phyloP scores from a whole-genome alignment of 768 basidiomycete genomes.

The Psilocybe cyanescens region DNA sequence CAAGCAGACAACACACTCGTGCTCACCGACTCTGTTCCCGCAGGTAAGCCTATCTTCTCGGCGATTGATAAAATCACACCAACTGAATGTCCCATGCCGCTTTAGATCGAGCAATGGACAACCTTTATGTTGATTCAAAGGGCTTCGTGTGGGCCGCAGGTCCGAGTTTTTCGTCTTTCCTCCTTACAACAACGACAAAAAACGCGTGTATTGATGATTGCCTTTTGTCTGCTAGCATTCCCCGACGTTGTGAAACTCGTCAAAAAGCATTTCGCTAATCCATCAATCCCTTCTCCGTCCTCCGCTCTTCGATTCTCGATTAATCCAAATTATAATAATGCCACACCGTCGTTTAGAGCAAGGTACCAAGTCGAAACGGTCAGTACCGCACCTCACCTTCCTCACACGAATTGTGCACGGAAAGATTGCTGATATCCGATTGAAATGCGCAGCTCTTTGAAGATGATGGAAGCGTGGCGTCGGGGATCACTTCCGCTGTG shows the following conservation, averaged over 20 bases:
- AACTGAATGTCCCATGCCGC: slow-evolving; percentile 1
- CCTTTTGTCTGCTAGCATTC: slow-evolving; percentile 40
- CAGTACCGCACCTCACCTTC: neutral
- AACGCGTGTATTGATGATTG: neutral
- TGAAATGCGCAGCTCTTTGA: slow-evolving; percentile 41
- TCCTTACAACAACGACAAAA: neutral
- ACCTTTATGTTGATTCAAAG: slow-evolving; percentile 59
- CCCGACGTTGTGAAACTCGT: slow-evolving; percentile 39
- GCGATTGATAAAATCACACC: neutral
- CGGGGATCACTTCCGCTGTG: slow-evolving; percentile 54
- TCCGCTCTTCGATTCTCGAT: slow-evolving; percentile 50
- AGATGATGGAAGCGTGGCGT: slow-evolving; percentile 56
- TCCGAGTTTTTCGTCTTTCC: slow-evolving; percentile 24
- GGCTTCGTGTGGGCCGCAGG: slow-evolving; percentile 70
- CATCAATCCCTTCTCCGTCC: slow-evolving; percentile 42
- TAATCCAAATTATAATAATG: slow-evolving; percentile 42
- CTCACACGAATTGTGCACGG: neutral
- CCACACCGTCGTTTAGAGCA: slow-evolving; percentile 48
- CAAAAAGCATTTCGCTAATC: slow-evolving; percentile 43
- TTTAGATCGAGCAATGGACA: slow-evolving; percentile 60
- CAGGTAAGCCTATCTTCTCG: slow-evolving; percentile 41
- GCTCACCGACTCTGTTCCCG: slow-evolving; percentile 52
- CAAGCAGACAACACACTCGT: slow-evolving; percentile 63
- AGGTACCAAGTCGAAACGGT: slow-evolving; percentile 56
- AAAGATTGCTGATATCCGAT: neutral